These are phyloP conservation scores for Rugonectria rugulosa DNA, from an alignment of 2,329 filamentous ascomycete genomes.

Conservation along the genomic window DNA sequence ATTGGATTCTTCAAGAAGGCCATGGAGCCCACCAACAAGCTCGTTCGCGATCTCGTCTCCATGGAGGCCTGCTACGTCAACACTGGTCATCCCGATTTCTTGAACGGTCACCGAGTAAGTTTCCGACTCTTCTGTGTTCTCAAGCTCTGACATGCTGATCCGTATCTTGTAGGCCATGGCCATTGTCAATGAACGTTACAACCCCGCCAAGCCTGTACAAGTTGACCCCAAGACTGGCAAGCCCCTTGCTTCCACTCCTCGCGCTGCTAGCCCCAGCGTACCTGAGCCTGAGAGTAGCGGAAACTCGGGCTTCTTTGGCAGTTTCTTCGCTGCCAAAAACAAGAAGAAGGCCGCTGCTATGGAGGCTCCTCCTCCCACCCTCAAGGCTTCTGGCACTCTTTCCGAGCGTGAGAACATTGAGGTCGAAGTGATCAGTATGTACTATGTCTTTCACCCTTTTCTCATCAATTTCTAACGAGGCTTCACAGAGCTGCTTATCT, in stretches of 20 bases:
- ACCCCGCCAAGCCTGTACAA: conserved; percentile 82
- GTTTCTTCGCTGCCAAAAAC: conserved; percentile 98
- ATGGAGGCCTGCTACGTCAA: conserved; percentile 99
- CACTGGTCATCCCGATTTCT: conserved; percentile 96
- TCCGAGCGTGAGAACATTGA: conserved; percentile 95
- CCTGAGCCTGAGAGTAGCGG: conserved; percentile 55
- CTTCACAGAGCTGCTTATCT: conserved; percentile 83
- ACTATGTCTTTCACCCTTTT: neutral
- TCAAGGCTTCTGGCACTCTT: conserved; percentile 93
- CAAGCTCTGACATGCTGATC: conserved; percentile 10
- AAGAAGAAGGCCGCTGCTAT: conserved; percentile 99
- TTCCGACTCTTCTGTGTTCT: neutral
- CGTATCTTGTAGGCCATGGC: conserved; percentile 81
- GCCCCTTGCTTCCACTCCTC: conserved; percentile 75
- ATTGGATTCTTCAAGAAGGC: conserved; percentile 97
- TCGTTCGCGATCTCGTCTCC: conserved; percentile 87
- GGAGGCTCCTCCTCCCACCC: conserved; percentile 89
- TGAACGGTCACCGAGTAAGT: conserved; percentile 88
- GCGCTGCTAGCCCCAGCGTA: conserved; percentile 78
- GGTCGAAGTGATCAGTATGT: conserved; percentile 96
- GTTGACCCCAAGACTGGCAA: conserved; percentile 99
- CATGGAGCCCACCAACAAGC: conserved; percentile 98
- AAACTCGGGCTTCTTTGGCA: conserved; percentile 92
- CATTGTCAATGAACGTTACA: conserved; percentile 93
- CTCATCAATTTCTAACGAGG: conserved; percentile 20